These are phyloP conservation scores for Tardiomyces depauwii DNA, from an alignment of 1,139 yeast species.

Conservation along the genomic window DNA sequence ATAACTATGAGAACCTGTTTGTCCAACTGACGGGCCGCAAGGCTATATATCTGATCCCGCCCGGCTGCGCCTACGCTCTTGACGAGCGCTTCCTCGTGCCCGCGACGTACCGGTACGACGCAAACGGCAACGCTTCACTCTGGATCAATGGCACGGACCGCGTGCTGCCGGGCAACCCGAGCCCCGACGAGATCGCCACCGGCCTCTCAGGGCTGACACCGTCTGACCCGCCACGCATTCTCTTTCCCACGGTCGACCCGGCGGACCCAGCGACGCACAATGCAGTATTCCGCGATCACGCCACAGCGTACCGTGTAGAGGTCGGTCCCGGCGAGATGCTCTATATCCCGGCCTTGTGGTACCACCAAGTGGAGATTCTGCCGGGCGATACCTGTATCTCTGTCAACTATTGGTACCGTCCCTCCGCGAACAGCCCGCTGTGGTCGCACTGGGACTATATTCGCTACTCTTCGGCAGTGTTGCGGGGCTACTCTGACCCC, in stretches of 20 bases:
- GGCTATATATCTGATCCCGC: conserved; percentile 27
- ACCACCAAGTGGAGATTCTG: conserved; percentile 27
- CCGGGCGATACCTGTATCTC: conserved; percentile 21
- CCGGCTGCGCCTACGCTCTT: conserved; percentile 21
- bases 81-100: conserved; percentile 20
- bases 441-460: conserved; percentile 26
- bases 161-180: conserved; percentile 6
- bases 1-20: conserved; percentile 30
- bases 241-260: conserved; percentile 27
- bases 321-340: conserved; percentile 28
- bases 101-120: conserved; percentile 15
- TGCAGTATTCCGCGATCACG: conserved; percentile 10
- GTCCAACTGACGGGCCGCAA: conserved; percentile 26
- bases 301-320: conserved; percentile 19
- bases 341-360: conserved; percentile 32
- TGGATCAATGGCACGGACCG: conserved; percentile 3
- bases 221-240: neutral
- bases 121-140: conserved; percentile 4
- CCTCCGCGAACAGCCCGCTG: conserved; percentile 15
- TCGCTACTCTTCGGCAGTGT: conserved; percentile 15
- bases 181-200: neutral
- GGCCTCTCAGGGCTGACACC: neutral
- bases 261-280: conserved; percentile 11
- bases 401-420: conserved; percentile 29
- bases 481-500: conserved; percentile 19